Percentiles rank a stretch among this genome's conserved stretches.
These are phyloP conservation scores for Ambispora gerdemannii DNA, from an alignment of 192 early-diverging fungal species.

Conservation along the genomic window DNA sequence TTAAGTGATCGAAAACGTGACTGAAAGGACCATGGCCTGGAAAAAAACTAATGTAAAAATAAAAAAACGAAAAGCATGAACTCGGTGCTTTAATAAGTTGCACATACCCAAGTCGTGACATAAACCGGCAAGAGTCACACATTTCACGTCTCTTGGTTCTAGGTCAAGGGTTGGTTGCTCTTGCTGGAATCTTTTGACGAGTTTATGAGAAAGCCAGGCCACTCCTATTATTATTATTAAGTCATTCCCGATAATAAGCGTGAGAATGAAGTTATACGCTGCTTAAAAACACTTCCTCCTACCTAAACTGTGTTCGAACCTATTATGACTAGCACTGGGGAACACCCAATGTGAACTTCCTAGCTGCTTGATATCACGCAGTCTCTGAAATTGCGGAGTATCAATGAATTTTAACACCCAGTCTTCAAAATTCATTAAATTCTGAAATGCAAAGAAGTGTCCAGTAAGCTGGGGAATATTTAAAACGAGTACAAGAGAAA, in stretches of 20 bases:
- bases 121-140: slow-evolving; percentile 85
- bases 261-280: neutral
- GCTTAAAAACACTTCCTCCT: neutral
- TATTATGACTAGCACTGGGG: slow-evolving; percentile 90
- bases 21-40: slow-evolving; percentile 93
- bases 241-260: neutral
- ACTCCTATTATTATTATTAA: slow-evolving; percentile 60
- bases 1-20: slow-evolving; percentile 90
- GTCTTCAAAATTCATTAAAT: slow-evolving; percentile 72
- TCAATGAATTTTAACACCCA: slow-evolving; percentile 73
- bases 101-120: slow-evolving; percentile 83
- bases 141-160: slow-evolving; percentile 73
- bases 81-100: neutral
- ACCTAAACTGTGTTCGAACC: slow-evolving; percentile 91
- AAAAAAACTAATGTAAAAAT: neutral
- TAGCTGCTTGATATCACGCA: slow-evolving; percentile 86
- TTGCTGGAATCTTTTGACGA: slow-evolving; percentile 66
- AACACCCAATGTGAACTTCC: slow-evolving; percentile 89
- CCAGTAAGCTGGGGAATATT: too few relatives aligned
- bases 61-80: neutral
- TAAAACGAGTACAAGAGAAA: too few relatives aligned
- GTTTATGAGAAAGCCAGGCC: slow-evolving; percentile 69
- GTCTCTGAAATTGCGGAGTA: slow-evolving; percentile 93
- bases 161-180: slow-evolving; percentile 81
- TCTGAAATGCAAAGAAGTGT: too few relatives aligned